Percentiles rank a stretch among this genome's conserved stretches.
phyloP scores from a whole-genome alignment of 768 basidiomycete species.

The Russula virescens region DNA sequence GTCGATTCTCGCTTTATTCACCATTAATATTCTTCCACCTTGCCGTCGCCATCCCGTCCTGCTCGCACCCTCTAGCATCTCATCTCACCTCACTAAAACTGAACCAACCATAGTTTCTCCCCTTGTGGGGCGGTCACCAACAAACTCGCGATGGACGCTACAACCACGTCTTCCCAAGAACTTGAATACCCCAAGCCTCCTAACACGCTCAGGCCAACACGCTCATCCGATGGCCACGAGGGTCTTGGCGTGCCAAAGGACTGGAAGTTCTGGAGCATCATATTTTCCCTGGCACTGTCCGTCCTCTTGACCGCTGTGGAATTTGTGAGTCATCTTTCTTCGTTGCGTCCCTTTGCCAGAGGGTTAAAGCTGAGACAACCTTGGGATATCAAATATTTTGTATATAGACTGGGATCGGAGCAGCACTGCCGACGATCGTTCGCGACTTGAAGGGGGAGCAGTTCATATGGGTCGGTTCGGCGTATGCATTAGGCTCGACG shows the following conservation, averaged over 20 bases:
- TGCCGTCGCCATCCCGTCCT: too few relatives aligned
- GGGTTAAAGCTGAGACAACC: too few relatives aligned
- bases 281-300: constrained; percentile 17
- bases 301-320: constrained; percentile 15
- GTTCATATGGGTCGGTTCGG: constrained; percentile 27
- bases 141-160: background rate
- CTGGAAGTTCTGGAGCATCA: constrained; percentile 23
- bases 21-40: too few relatives aligned
- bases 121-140: too few relatives aligned
- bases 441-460: constrained; percentile 26
- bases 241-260: constrained; percentile 16
- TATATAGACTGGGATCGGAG: constrained; percentile 21
- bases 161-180: background rate
- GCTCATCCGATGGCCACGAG: background rate
- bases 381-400: background rate
- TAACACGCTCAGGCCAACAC: background rate
- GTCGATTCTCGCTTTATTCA: too few relatives aligned
- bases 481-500: constrained; percentile 27
- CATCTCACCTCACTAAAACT: background rate
- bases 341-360: too few relatives aligned
- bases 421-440: constrained; percentile 31
- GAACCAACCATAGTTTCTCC: background rate
- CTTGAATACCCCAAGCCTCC: background rate
- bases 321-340: constrained; percentile 6
- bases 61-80: background rate